Evolutionary conservation across 179 eudicot species (phyloP).

Genomic region (Beta lomatogona): DNA sequence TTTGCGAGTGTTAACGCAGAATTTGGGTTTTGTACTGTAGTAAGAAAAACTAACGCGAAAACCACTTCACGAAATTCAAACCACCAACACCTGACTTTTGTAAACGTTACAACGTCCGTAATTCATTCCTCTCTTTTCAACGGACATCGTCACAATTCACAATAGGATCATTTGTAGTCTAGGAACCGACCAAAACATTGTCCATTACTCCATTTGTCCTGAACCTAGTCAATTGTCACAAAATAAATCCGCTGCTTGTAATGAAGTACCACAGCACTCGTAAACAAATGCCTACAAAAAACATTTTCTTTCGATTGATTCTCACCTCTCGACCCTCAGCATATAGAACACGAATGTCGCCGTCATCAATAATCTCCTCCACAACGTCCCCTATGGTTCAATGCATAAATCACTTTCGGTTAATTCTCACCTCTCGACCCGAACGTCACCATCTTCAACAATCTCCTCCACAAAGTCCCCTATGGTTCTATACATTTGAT

Average conservation of each 20-base stretch:
- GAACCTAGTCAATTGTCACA: neutral
- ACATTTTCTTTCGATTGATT: slow-evolving; percentile 20
- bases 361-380: slow-evolving; percentile 15
- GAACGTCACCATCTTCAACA: slow-evolving; percentile 6
- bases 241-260: neutral
- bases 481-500: neutral
- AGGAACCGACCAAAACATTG: slow-evolving; percentile 8
- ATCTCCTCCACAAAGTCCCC: slow-evolving; percentile 6
- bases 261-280: neutral
- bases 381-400: neutral
- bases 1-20: too few species aligned
- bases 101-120: neutral
- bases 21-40: too few species aligned
- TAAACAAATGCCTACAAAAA: slow-evolving; percentile 3
- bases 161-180: neutral
- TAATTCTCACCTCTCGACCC: slow-evolving; percentile 10
- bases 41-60: too few species aligned
- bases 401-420: neutral
- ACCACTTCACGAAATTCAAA: neutral
- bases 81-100: neutral
- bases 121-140: neutral
- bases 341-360: neutral
- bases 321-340: neutral
- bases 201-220: neutral
- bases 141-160: neutral